These are phyloP conservation scores for Fusarium miscanthi DNA, from an alignment of 2,329 filamentous ascomycete species.

Conservation along the genomic window DNA sequence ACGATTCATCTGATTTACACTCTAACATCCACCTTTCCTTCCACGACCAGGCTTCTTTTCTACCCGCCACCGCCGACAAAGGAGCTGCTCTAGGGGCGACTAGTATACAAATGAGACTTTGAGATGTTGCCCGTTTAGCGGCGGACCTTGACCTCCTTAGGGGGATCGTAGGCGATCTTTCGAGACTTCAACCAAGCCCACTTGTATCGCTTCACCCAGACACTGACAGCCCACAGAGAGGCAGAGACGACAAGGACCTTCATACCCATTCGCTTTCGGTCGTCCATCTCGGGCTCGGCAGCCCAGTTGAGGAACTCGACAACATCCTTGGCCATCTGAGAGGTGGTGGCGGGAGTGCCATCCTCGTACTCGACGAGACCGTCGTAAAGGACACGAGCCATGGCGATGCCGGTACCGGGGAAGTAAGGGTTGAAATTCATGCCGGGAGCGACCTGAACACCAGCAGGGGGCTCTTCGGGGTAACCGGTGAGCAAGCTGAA, in stretches of 20 bases:
- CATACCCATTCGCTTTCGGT: constrained; percentile 99
- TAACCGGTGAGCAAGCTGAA: constrained; percentile 97
- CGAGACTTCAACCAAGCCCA: constrained; percentile 96
- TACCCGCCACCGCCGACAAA: constrained; percentile 58
- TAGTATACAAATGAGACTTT: constrained; percentile 56
- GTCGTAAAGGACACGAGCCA: constrained; percentile 98
- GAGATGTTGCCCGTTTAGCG: constrained; percentile 53
- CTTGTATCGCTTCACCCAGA: constrained; percentile 99
- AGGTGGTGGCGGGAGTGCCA: constrained; percentile 90
- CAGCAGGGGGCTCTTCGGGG: constrained; percentile 93
- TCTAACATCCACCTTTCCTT: constrained; percentile 53
- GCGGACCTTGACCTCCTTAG: constrained; percentile 65
- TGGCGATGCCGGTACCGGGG: constrained; percentile 97
- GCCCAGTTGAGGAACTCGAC: constrained; percentile 99
- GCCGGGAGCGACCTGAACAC: constrained; percentile 84
- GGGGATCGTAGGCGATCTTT: constrained; percentile 90
- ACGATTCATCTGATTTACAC: constrained; percentile 64
- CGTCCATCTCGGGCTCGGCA: constrained; percentile 98
- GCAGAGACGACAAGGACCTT: constrained; percentile 88
- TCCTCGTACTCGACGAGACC: constrained; percentile 99
- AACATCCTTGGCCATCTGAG: constrained; percentile 99
- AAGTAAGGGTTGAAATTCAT: constrained; percentile 99
- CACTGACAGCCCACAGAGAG: constrained; percentile 83
- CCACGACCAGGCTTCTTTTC: constrained; percentile 50
- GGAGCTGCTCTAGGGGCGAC: constrained; percentile 56